Base-by-base conservation (phyloP, 192 early-diverging fungal species). In the Gaertneriomyces semiglobifer region DNA sequence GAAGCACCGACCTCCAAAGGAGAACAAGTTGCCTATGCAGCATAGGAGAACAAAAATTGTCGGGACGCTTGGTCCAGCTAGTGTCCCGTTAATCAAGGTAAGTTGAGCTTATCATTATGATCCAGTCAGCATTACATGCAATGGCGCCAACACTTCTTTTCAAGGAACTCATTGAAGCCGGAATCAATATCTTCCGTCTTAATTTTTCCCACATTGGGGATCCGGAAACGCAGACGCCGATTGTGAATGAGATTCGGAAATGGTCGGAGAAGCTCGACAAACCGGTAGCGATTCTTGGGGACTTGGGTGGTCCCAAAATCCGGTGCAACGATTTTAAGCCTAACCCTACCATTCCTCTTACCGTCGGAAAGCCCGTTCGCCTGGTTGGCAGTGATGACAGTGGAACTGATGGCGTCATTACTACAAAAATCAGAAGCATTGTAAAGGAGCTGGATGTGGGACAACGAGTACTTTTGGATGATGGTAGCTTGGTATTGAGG, bases 231-330 rank as follows among this genome's bases (percentile, higher is more conserved):
- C 81, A 84, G 67, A 76, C 59, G 4, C 74, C 78, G 7, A 60
- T 82, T 52, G 73, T 84, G 50, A 51, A 74, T 10, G 72, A 75
- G 11, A 84, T 84, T 71, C 75, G 82, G 4, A 72, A 60, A 41
- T 45, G 64, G n/a, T 70, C 65, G 62, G 41, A 57, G n/a, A 68
- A 72, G 10, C 71, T 84, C 11, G 56, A 64, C 5, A 63, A 78
- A 33, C 72, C 81, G 18, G 81, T 82, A 44, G 78, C 78, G 18
- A 84, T 84, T 33, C 57, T 84, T 20, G 77, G 71, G 48, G 82
- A 84, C 44, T 50, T 84, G 12, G 71, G 81, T n/a, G 82, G 82
- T 7, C 82, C 82, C 14, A 84, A 84, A 53, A 77, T 84, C 52
- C 72, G 82, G 10, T 83, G 81, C 74, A 81, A 81, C 57, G 77